Percentiles rank a stretch among this genome's conserved stretches.
Conservation (phyloP, 2,329 filamentous ascomycete species). For the Eutypella sp. region DNA sequence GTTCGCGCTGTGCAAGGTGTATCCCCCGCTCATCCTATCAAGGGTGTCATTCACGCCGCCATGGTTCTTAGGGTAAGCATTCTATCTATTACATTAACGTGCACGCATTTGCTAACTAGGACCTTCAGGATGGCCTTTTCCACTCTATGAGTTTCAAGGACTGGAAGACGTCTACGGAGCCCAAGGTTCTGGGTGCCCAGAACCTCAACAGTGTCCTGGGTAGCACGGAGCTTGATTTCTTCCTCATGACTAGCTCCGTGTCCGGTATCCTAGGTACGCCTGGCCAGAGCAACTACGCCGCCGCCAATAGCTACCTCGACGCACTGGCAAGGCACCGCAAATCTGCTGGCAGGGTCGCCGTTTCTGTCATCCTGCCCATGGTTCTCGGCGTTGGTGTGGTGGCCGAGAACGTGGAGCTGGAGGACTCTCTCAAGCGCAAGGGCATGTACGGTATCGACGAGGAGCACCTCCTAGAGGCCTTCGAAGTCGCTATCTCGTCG, state of each 20-base stretch:
- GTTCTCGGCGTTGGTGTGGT: slow-evolving; percentile 10
- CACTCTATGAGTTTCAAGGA: slow-evolving; percentile 4
- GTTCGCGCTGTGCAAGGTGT: slow-evolving; percentile 5
- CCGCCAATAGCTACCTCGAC: slow-evolving; percentile 27
- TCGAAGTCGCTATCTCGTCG: slow-evolving; percentile 6
- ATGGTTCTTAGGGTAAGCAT: slow-evolving; percentile 19
- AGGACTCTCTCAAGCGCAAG: slow-evolving; percentile 4
- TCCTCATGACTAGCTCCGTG: slow-evolving; percentile 10
- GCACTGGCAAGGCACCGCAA: slow-evolving; percentile 10
- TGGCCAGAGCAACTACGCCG: slow-evolving; percentile 25
- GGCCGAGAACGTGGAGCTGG: slow-evolving; percentile 17
- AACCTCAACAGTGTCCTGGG: slow-evolving; percentile 9
- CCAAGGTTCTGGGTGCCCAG: slow-evolving; percentile 12
- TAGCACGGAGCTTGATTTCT: slow-evolving; percentile 12
- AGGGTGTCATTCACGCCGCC: slow-evolving; percentile 21
- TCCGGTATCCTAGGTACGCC: slow-evolving; percentile 16
- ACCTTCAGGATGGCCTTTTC: slow-evolving; percentile 11
- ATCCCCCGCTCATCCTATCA: slow-evolving; percentile 10
- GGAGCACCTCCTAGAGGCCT: slow-evolving; percentile 3
- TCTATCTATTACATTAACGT: too few species aligned
- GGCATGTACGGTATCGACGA: slow-evolving; percentile 8
- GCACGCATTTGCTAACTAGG: slow-evolving; percentile 3
- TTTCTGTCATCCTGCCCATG: slow-evolving; percentile 3
- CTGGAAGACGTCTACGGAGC: slow-evolving; percentile 5
- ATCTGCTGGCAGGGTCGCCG: neutral